Conservation (phyloP, 176 grass and related monocot species). For the Musa beccarii region DNA sequence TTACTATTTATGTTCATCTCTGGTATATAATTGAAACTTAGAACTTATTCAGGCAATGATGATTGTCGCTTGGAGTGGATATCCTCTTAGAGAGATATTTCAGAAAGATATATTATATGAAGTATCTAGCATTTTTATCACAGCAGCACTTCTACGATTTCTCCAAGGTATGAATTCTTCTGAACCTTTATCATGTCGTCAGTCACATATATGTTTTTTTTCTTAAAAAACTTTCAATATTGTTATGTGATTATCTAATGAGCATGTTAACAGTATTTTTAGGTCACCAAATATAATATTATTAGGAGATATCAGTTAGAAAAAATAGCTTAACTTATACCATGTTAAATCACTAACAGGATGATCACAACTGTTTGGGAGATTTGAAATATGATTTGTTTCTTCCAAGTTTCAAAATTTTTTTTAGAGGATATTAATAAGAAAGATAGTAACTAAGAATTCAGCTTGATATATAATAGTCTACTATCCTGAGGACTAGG, state of each 20-base stretch:
- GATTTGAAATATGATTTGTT: neutral
- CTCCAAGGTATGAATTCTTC: slow-evolving; percentile 54
- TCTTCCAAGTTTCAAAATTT: neutral
- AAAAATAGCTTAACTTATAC: neutral
- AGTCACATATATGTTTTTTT: neutral
- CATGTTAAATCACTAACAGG: neutral
- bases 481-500: neutral
- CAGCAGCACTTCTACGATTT: slow-evolving; percentile 73
- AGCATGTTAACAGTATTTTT: neutral
- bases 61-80: slow-evolving; percentile 66
- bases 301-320: neutral
- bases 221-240: neutral
- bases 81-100: slow-evolving; percentile 48
- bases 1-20: neutral
- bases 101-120: slow-evolving; percentile 64
- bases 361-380: neutral
- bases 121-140: slow-evolving; percentile 84
- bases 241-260: neutral
- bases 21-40: slow-evolving; percentile 3
- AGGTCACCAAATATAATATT: neutral
- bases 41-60: slow-evolving; percentile 64
- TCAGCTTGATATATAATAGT: neutral
- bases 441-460: neutral
- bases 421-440: neutral
- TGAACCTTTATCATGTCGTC: neutral